These are phyloP conservation scores for Metahyphopichia silvanorum DNA, from an alignment of 805 yeast species.

Conservation along the genomic window DNA sequence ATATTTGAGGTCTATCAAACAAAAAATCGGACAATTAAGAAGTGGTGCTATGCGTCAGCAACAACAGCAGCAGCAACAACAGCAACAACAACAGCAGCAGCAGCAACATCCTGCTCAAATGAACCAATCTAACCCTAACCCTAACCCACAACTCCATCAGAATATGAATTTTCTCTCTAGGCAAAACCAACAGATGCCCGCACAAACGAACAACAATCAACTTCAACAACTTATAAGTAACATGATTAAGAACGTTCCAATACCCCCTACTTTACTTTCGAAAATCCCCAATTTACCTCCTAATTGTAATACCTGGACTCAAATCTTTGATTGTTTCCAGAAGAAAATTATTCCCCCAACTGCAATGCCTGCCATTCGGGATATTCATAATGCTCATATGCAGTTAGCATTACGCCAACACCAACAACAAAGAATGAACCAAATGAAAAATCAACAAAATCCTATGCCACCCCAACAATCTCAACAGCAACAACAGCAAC, in stretches of 20 bases:
- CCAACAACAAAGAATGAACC: conserved; percentile 38
- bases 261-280: conserved; percentile 64
- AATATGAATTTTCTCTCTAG: too few relatives aligned
- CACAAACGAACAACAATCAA: conserved; percentile 23
- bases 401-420: conserved; percentile 53
- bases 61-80: conserved; percentile 8
- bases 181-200: conserved; percentile 2
- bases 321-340: conserved; percentile 61
- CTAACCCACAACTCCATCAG: conserved; percentile 1
- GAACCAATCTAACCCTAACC: conserved; percentile 1
- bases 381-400: conserved; percentile 64
- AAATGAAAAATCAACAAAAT: conserved; percentile 15
- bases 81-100: conserved; percentile 16
- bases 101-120: conserved; percentile 11
- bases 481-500: conserved; percentile 5
- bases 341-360: conserved; percentile 57
- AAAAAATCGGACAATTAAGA: conserved; percentile 34
- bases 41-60: conserved; percentile 8
- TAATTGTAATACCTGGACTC: conserved; percentile 78
- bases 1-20: conserved; percentile 44
- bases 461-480: conserved; percentile 5
- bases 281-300: conserved; percentile 77
- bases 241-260: conserved; percentile 60
- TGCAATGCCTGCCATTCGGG: conserved; percentile 57
- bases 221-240: conserved; percentile 34